A percentile compares a stretch with the other conserved stretches of the same genome.
Conservation (phyloP, 2,329 filamentous ascomycete species). For the Fusarium anthophilum region DNA sequence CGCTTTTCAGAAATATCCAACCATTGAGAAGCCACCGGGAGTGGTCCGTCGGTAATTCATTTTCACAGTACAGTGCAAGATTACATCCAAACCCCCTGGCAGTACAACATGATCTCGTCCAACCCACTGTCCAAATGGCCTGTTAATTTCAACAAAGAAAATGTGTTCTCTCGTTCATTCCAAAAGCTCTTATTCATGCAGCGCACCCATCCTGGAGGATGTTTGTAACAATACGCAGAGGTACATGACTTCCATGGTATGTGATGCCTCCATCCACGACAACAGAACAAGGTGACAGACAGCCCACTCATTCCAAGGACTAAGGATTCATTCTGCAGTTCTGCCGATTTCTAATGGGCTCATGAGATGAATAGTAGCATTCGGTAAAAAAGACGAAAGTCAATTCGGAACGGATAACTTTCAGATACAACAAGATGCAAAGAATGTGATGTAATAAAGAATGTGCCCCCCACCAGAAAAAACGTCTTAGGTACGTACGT, state of each 20-base stretch:
- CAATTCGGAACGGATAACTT: neutral
- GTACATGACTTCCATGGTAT: neutral
- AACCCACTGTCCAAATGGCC: no score
- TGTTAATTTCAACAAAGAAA: accelerated
- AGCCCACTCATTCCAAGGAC: neutral
- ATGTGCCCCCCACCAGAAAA: neutral
- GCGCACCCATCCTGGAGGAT: neutral
- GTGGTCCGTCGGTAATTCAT: neutral
- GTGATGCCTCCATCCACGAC: neutral
- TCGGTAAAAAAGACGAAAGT: neutral
- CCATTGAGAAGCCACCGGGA: neutral
- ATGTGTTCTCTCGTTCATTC: neutral
- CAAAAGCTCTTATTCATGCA: accelerated
- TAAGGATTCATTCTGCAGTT: accelerated
- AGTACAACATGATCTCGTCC: neutral
- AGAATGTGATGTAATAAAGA: neutral
- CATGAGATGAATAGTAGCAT: neutral
- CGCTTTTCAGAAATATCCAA: neutral
- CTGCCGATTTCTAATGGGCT: no score
- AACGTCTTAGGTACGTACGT: neutral
- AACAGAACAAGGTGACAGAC: neutral
- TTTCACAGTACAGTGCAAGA: neutral
- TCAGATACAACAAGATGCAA: accelerated
- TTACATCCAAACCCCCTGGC: no score
- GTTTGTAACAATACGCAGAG: neutral